Base-by-base conservation (phyloP, 1,284 basidiomycete species). In the Bjerkandera adusta region DNA sequence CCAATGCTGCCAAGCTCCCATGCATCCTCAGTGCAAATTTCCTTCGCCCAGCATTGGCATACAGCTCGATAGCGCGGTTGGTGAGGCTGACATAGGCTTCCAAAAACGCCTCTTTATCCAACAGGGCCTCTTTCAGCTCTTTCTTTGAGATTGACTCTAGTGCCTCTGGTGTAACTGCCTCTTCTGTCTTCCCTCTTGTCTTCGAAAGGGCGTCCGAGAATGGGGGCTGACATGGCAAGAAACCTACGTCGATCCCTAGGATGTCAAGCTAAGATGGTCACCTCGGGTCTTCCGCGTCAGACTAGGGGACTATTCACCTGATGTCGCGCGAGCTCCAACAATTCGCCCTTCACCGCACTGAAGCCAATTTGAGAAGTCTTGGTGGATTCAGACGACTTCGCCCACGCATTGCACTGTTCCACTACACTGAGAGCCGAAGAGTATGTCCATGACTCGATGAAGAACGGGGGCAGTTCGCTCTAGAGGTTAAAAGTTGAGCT, bases 401-500 rank as follows among this genome's bases (percentile, higher is more conserved):
- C 77, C 91, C 92, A 95, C 3, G 71, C 68, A 58, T 94, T 89
- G 57, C 88, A 92, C 57, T 88, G 85, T 15, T 92, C 85, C 11
- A 96, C 84, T 34, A 89, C 84, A 57, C 89, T 92, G 45, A 96
- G 72, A 18, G 92, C 86, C 1, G 93, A 92, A 8, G 90, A 92
- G 65, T 93, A 98, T 18, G 82, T 89, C 96, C 97, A 99, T 0
- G 89, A 88, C 64, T 97, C 92, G 32, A 97, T 75, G 60, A 97
- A 97, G 59, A 83, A 80, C 16, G 71, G 69, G 1, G 90, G 84
- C n/a, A 97, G 72, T 4, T 76, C 75, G 29, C 68, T 68, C 87
- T 94, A 52, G 22, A 32, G 48, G 46, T 22, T 22, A 55, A 60
- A 49, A 38, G 36, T 48, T 13, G 8, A 36, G 8, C 18, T 36